phyloP scores from a whole-genome alignment of 257 asterid species.

The Cordia subcordata region DNA sequence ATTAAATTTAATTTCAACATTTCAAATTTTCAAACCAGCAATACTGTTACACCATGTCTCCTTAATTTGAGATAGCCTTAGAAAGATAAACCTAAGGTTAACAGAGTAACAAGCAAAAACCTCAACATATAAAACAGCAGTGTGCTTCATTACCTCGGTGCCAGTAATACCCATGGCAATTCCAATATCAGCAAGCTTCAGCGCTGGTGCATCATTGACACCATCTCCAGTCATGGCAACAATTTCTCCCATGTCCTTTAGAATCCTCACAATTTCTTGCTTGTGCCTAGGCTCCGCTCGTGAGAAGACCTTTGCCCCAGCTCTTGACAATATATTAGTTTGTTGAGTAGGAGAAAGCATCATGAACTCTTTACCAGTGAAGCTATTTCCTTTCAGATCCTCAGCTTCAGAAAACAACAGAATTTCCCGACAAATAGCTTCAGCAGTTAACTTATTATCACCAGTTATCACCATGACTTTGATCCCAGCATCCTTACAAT shows the following conservation, averaged over 20 bases:
- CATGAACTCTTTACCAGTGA: constrained; percentile 82
- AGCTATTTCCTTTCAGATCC: constrained; percentile 53
- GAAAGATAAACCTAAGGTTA: too few relatives aligned
- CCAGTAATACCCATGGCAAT: constrained; percentile 95
- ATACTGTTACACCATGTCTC: too few relatives aligned
- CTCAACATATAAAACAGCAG: not conserved
- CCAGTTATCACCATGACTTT: constrained; percentile 91
- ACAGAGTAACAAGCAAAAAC: not conserved
- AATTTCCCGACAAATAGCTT: constrained; percentile 80
- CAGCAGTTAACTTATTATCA: constrained; percentile 94
- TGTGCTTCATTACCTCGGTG: constrained; percentile 55
- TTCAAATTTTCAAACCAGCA: too few relatives aligned
- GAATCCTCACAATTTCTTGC: constrained; percentile 85
- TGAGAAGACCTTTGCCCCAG: constrained; percentile 81
- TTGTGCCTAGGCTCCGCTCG: constrained; percentile 92
- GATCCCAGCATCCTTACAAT: constrained; percentile 82
- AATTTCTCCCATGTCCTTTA: constrained; percentile 74
- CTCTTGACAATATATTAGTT: constrained; percentile 49
- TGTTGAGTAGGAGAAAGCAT: constrained; percentile 58
- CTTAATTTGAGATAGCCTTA: too few relatives aligned
- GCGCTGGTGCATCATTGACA: constrained; percentile 93
- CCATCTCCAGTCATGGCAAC: constrained; percentile 99
- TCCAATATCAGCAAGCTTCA: constrained; percentile 89
- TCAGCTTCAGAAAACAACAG: constrained; percentile 51
- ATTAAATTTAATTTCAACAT: too few relatives aligned